These are phyloP conservation scores for Rhinocladiella mackenziei DNA, from an alignment of 2,329 filamentous ascomycete genomes.

Conservation along the genomic window DNA sequence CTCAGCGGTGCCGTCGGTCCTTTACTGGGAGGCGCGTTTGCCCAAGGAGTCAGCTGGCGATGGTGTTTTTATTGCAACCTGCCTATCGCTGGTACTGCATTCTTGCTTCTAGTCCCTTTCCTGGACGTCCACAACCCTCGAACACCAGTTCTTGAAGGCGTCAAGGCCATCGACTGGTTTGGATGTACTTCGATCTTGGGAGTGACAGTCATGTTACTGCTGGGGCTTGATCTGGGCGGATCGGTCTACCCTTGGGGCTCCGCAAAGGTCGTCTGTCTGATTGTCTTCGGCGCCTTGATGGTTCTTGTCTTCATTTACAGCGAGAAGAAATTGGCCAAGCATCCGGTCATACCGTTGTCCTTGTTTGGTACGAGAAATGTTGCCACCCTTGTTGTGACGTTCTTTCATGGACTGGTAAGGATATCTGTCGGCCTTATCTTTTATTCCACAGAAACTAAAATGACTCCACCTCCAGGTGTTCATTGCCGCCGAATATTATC, in stretches of 20 bases:
- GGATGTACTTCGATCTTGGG: conserved; percentile 65
- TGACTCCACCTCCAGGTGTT: conserved; percentile 18
- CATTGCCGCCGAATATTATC: conserved; percentile 49
- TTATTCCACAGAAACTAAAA: background rate
- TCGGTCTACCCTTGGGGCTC: conserved; percentile 71
- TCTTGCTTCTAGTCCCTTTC: conserved; percentile 49
- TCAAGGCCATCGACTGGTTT: conserved; percentile 51
- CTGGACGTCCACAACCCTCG: conserved; percentile 55
- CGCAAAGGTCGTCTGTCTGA: conserved; percentile 68
- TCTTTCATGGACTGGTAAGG: conserved; percentile 25
- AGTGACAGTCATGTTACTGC: conserved; percentile 77
- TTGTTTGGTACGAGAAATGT: conserved; percentile 64
- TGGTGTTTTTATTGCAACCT: conserved; percentile 57
- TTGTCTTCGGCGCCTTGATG: conserved; percentile 66
- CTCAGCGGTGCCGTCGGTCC: conserved; percentile 52
- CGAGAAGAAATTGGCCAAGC: conserved; percentile 69
- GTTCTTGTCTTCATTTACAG: conserved; percentile 65
- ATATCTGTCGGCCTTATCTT: background rate
- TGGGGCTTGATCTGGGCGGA: conserved; percentile 82
- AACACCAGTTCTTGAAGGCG: conserved; percentile 42
- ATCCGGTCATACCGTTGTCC: conserved; percentile 71
- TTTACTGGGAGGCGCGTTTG: conserved; percentile 51
- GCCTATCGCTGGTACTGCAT: conserved; percentile 48
- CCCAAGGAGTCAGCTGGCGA: conserved; percentile 44
- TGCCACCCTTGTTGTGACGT: conserved; percentile 33